These are phyloP conservation scores for Brassica juncea DNA, from an alignment of 345 rosid genomes.

Conservation along the genomic window DNA sequence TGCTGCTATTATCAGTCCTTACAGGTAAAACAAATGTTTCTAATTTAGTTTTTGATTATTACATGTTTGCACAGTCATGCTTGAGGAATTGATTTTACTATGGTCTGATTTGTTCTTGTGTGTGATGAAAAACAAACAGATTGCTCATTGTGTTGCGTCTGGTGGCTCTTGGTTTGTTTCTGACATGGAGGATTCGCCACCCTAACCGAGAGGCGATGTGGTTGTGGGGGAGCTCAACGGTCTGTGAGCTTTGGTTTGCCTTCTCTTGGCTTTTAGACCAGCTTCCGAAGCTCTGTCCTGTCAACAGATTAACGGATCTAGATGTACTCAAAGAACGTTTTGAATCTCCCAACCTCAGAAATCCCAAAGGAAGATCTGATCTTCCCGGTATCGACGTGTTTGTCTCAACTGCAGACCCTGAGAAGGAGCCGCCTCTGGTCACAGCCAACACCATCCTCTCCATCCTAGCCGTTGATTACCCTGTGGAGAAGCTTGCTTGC, in stretches of 20 bases:
- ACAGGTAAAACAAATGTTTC: background rate
- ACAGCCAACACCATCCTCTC: conserved; percentile 76
- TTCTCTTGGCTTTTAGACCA: conserved; percentile 32
- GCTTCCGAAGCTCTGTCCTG: conserved; percentile 80
- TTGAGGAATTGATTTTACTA: background rate
- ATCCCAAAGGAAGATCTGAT: conserved; percentile 76
- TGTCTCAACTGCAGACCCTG: conserved; percentile 83
- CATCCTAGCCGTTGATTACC: conserved; percentile 72
- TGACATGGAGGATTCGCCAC: conserved; percentile 1
- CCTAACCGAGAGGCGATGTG: background rate
- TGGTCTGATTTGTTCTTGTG: background rate
- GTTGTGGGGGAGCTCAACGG: conserved; percentile 44
- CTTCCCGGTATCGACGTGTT: conserved; percentile 77
- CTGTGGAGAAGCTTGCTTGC: conserved; percentile 74
- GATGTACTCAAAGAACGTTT: background rate
- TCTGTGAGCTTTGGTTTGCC: conserved; percentile 84
- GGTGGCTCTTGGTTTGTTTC: conserved; percentile 1
- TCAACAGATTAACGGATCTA: conserved; percentile 47
- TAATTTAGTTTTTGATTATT: too few species aligned
- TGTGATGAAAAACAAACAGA: background rate
- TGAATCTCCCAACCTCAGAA: conserved; percentile 18
- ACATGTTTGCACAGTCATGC: too few species aligned
- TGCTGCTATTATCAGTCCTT: conserved; percentile 1
- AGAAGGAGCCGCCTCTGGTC: conserved; percentile 76
- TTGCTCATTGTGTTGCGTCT: background rate